These are phyloP conservation scores for Priceomyces castillae DNA, from an alignment of 805 yeast genomes.

Conservation along the genomic window DNA sequence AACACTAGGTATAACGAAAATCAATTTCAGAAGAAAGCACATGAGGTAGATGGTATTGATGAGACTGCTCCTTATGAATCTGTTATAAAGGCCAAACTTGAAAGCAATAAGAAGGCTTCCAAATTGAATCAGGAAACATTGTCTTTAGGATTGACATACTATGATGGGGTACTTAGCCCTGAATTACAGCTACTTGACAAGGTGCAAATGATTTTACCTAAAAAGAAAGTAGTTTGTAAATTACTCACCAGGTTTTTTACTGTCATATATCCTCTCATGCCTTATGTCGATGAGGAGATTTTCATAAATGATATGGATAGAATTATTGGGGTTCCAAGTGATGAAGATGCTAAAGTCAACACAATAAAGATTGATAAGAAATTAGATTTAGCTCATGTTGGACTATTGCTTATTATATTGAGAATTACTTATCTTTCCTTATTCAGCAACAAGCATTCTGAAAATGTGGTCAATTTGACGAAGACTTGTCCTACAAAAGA, in stretches of 20 bases:
- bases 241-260: slow-evolving; percentile 50
- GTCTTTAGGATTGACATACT: slow-evolving; percentile 33
- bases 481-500: slow-evolving; percentile 15
- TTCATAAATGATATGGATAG: slow-evolving; percentile 39
- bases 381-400: slow-evolving; percentile 39
- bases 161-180: slow-evolving; percentile 28
- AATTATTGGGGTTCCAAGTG: slow-evolving; percentile 39
- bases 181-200: slow-evolving; percentile 18
- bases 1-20: slow-evolving; percentile 15
- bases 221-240: slow-evolving; percentile 3
- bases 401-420: slow-evolving; percentile 39
- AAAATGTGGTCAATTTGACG: slow-evolving; percentile 26
- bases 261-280: slow-evolving; percentile 56
- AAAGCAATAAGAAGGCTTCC: not conserved
- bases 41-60: slow-evolving; percentile 11
- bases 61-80: slow-evolving; percentile 7
- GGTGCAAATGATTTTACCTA: slow-evolving; percentile 1
- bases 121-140: slow-evolving; percentile 16
- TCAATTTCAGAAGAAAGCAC: slow-evolving; percentile 11
- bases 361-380: slow-evolving; percentile 31
- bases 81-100: not conserved
- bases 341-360: slow-evolving; percentile 17
- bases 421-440: slow-evolving; percentile 43
- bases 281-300: slow-evolving; percentile 57
- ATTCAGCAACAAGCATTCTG: slow-evolving; percentile 25